Evolutionary conservation across 176 grass and related monocot species (phyloP), one percentile per base, ranked within the genome.

Genomic region (Dendrocalamus sinicus): DNA sequence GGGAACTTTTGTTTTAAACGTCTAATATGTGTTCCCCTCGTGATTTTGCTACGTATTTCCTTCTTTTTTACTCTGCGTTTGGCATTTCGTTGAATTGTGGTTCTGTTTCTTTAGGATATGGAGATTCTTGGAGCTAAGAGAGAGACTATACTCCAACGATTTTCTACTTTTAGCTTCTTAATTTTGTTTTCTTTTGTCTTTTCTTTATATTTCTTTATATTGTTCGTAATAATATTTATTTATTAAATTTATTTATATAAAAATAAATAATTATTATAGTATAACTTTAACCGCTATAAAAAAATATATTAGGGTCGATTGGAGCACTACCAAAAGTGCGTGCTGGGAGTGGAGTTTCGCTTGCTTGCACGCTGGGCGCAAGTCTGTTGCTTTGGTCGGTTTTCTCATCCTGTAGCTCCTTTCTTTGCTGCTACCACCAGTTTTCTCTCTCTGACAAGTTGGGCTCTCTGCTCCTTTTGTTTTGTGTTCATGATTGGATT

Each of bases 401-500:
- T 61, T 23, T 61, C 23, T 23, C n/a, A 24, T 24, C 58, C 4
- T 4, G 11, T 10, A 10, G 8, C 22, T 61, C 9, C 10, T 61
- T 5, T 60, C 1, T 11, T 61, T 24, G 8, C 20, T 57, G 8
- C 0, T 12, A 1, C 30, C 30, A 23, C 58, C 9, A 60, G 22
- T n/a, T 61, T 23, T 60, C 58, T 24, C 22, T 12, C 4, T 12
- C 9, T 61, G 58, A 61, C 57, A 73, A 24, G 24, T 73, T 74
- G 4, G 12, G 67, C 68, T 44, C 30, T 22, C 13, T 60, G 50
- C 53, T 48, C 67, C 46, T 72, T 72, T 22, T 72, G 76, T 80
- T 81, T 44, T 58, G n/a, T 80, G 28, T 85, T 70, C 46, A 83
- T 86, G 77, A 88, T 91, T 85, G 85, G 86, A 87, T 91, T 87